Conservation (phyloP, 1,284 basidiomycete genomes). For the Trichosporon faecale region DNA sequence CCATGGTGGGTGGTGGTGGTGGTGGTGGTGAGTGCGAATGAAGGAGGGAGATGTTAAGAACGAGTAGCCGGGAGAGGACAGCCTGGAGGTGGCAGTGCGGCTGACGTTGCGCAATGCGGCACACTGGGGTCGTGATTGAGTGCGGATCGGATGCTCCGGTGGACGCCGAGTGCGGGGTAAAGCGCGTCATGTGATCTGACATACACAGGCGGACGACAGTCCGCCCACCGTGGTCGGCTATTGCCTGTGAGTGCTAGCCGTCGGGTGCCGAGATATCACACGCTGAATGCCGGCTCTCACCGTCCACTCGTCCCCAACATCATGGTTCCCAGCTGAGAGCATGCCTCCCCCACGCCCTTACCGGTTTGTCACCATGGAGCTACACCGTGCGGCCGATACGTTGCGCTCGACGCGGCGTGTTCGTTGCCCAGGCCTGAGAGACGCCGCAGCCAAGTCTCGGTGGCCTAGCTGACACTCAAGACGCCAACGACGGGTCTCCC, state of each 20-base stretch:
- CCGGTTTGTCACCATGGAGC: background rate
- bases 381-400: too few relatives aligned
- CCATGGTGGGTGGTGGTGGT: conserved; percentile 4
- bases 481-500: background rate
- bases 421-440: too few relatives aligned
- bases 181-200: background rate
- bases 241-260: background rate
- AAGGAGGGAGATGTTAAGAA: background rate
- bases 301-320: background rate
- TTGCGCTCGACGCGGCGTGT: too few relatives aligned
- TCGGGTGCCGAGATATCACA: background rate
- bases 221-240: background rate
- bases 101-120: background rate
- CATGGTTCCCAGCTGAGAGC: background rate
- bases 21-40: background rate
- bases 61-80: background rate
- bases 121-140: background rate
- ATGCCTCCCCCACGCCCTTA: too few relatives aligned
- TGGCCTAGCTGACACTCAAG: background rate
- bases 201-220: background rate
- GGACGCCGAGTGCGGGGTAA: background rate
- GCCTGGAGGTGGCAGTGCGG: background rate
- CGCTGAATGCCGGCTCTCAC: background rate
- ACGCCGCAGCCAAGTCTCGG: background rate
- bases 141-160: background rate